Conservation (phyloP, 2,329 filamentous ascomycete species). For the Colletotrichum truncatum region DNA sequence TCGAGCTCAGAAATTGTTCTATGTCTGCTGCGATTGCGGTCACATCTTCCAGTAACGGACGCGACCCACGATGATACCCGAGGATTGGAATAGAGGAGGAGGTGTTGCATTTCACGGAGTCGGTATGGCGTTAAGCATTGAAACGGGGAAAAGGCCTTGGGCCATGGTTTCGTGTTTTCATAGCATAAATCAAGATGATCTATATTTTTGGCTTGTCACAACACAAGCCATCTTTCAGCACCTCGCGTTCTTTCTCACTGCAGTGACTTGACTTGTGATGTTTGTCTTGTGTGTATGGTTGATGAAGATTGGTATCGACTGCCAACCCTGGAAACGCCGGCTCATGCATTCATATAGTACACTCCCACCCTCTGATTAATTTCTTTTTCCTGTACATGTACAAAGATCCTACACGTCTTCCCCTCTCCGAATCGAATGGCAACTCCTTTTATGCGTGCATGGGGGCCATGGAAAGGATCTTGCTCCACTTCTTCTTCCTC, state of each 20-base stretch:
- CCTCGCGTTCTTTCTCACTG: neutral
- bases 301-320: conserved; percentile 29
- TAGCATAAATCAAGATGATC: neutral
- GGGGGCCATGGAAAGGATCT: conserved; percentile 95
- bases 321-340: conserved; percentile 27
- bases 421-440: neutral
- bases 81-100: neutral
- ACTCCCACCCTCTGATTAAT: neutral
- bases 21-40: conserved; percentile 93
- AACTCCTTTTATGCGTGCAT: conserved; percentile 57
- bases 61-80: conserved; percentile 36
- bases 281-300: conserved; percentile 6
- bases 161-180: neutral
- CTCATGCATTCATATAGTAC: conserved; percentile 29
- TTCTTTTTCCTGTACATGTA: conserved; percentile 18
- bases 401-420: conserved; percentile 10
- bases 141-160: conserved; percentile 2
- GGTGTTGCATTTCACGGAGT: conserved; percentile 22
- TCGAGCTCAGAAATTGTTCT: conserved; percentile 79
- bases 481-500: conserved; percentile 94
- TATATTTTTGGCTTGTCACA: too few relatives aligned
- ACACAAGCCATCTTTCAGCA: neutral
- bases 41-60: conserved; percentile 75
- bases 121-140: conserved; percentile 7
- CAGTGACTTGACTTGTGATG: neutral